Percentiles rank a stretch among this genome's conserved stretches.
phyloP scores from a whole-genome alignment of 768 basidiomycete genomes.

The Ramaria sp. region DNA sequence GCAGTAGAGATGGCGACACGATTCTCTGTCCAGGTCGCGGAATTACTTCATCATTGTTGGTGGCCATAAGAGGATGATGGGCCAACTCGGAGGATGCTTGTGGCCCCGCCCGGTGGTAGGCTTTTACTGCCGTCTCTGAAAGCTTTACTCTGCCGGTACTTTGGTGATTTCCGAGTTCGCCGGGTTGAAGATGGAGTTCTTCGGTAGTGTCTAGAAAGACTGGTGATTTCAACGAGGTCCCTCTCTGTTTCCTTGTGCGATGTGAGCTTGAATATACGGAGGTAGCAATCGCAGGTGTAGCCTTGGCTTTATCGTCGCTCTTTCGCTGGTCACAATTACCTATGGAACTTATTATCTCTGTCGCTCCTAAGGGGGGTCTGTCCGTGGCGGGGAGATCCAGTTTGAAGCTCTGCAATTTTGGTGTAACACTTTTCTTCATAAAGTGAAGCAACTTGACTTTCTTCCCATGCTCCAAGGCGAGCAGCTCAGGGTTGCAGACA shows the following conservation, averaged over 20 bases:
- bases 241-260: background rate
- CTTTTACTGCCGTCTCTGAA: too few relatives aligned
- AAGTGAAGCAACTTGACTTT: constrained; percentile 61
- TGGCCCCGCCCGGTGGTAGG: too few relatives aligned
- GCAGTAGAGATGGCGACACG: background rate
- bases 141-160: too few relatives aligned
- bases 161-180: background rate
- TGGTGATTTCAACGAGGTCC: background rate
- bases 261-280: background rate
- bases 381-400: constrained; percentile 28
- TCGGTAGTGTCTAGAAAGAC: background rate
- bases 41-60: background rate
- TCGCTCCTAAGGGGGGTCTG: background rate
- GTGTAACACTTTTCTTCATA: constrained; percentile 54
- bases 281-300: background rate
- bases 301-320: background rate
- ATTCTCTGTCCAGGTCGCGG: background rate
- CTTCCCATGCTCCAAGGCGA: constrained; percentile 53
- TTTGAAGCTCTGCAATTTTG: constrained; percentile 58
- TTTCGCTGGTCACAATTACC: background rate
- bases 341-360: background rate
- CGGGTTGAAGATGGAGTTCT: background rate
- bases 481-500: constrained; percentile 58
- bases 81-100: too few relatives aligned
- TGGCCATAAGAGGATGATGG: too few relatives aligned